A percentile compares a stretch with the other conserved stretches of the same genome.
phyloP scores from a whole-genome alignment of 2,329 filamentous ascomycete genomes.

The Epichloe elymi region DNA sequence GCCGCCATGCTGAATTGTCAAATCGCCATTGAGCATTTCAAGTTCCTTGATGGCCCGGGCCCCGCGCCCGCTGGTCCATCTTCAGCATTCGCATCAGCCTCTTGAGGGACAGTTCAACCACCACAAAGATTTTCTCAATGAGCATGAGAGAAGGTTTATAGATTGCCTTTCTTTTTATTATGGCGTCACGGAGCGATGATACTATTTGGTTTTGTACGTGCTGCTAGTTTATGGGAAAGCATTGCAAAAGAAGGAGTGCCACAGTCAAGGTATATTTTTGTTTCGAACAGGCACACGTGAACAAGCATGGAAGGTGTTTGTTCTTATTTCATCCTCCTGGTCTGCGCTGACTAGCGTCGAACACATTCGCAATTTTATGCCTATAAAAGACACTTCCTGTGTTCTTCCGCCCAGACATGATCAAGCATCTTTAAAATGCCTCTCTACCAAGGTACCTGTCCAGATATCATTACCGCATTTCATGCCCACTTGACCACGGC shows the following conservation, averaged over 20 bases:
- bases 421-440: background rate
- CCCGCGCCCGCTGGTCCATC: slow-evolving; percentile 14
- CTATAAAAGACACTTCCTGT: background rate
- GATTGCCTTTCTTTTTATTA: background rate
- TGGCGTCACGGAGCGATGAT: slow-evolving; percentile 4
- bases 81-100: slow-evolving; percentile 7
- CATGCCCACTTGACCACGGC: slow-evolving; percentile 49
- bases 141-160: background rate
- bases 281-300: background rate
- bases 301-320: background rate
- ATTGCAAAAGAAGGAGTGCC: background rate
- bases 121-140: background rate
- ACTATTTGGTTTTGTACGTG: slow-evolving; percentile 1
- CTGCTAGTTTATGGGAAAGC: background rate
- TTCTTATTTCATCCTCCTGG: background rate
- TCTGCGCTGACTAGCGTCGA: background rate
- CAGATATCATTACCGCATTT: background rate
- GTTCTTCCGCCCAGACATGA: background rate
- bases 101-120: background rate
- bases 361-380: background rate
- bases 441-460: background rate
- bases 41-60: slow-evolving; percentile 43
- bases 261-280: background rate
- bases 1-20: slow-evolving; percentile 81
- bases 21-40: slow-evolving; percentile 73